phyloP scores from a whole-genome alignment of 768 basidiomycete genomes.

The Cyathus striatus region DNA sequence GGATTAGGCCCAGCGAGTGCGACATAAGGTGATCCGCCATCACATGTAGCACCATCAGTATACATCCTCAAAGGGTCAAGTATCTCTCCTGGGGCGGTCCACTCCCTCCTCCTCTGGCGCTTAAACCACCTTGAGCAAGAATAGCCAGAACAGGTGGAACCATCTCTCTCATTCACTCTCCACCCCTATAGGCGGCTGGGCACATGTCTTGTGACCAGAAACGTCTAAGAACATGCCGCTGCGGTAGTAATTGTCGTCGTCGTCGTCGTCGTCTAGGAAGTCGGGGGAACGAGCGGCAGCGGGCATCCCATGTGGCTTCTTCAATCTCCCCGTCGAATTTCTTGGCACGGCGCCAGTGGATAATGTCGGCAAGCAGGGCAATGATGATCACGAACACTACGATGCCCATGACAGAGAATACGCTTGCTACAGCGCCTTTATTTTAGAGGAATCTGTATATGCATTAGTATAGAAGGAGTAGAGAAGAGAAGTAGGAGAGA shows the following conservation, averaged over 20 bases:
- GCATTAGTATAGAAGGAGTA: too few species aligned
- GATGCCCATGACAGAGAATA: conserved; percentile 71
- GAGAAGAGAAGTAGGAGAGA: too few species aligned
- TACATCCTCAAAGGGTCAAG: conserved; percentile 19
- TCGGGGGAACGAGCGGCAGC: conserved; percentile 46
- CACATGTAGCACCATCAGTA: conserved; percentile 22
- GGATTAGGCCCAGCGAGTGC: conserved; percentile 26
- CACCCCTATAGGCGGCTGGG: conserved; percentile 8
- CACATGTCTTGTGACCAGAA: conserved; percentile 10
- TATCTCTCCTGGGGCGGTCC: conserved; percentile 22
- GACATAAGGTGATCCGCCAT: conserved; percentile 32
- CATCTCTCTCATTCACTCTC: conserved; percentile 12
- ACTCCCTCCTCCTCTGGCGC: conserved; percentile 9
- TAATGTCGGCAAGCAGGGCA: conserved; percentile 38
- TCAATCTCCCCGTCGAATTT: conserved; percentile 72
- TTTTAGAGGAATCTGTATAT: conserved; percentile 71
- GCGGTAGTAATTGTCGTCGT: conserved; percentile 22
- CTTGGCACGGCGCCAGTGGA: conserved; percentile 60
- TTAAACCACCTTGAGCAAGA: conserved; percentile 41
- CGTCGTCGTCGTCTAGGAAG: conserved; percentile 52
- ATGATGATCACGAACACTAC: conserved; percentile 47
- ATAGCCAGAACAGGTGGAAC: conserved; percentile 60
- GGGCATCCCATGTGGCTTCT: conserved; percentile 64
- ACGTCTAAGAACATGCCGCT: conserved; percentile 8
- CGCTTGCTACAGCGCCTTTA: conserved; percentile 66